Conservation (phyloP, 2,329 filamentous ascomycete genomes). For the Chaetomium olivaceum region DNA sequence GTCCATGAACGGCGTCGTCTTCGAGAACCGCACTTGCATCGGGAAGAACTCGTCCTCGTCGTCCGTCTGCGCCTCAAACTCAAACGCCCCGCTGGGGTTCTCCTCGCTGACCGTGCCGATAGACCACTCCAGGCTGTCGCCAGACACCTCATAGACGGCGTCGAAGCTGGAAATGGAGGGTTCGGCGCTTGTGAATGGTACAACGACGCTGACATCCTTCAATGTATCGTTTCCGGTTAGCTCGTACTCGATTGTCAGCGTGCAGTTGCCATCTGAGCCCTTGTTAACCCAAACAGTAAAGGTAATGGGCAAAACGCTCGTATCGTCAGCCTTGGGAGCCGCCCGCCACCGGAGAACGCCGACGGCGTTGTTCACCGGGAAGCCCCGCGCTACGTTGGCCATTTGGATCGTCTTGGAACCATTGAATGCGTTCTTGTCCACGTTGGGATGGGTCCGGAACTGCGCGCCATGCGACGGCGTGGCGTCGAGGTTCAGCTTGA, state of each 20-base stretch:
- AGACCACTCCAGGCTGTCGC: conserved; percentile 91
- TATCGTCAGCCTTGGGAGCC: conserved; percentile 75
- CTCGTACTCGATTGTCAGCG: conserved; percentile 94
- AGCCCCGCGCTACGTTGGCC: conserved; percentile 82
- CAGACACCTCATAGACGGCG: conserved; percentile 88
- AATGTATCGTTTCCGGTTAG: conserved; percentile 77
- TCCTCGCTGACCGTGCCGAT: conserved; percentile 83
- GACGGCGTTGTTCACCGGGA: conserved; percentile 91
- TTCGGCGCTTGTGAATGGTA: conserved; percentile 83
- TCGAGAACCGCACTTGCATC: conserved; percentile 88
- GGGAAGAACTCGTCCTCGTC: conserved; percentile 98
- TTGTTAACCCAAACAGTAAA: conserved; percentile 99
- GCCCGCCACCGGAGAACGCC: conserved; percentile 92
- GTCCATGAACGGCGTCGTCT: conserved; percentile 82
- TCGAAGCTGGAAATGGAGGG: conserved; percentile 91
- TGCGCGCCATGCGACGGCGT: conserved; percentile 80
- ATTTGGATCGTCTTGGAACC: conserved; percentile 83
- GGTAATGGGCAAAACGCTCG: conserved; percentile 81
- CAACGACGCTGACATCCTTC: conserved; percentile 81
- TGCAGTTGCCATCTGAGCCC: conserved; percentile 75
- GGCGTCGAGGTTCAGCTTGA: conserved; percentile 79
- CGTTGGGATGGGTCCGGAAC: conserved; percentile 94
- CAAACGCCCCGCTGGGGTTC: conserved; percentile 83
- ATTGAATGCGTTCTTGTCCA: conserved; percentile 86
- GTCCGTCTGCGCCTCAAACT: conserved; percentile 86